These are phyloP conservation scores for Ceriops tagal DNA, from an alignment of 345 rosid genomes.

Conservation along the genomic window DNA sequence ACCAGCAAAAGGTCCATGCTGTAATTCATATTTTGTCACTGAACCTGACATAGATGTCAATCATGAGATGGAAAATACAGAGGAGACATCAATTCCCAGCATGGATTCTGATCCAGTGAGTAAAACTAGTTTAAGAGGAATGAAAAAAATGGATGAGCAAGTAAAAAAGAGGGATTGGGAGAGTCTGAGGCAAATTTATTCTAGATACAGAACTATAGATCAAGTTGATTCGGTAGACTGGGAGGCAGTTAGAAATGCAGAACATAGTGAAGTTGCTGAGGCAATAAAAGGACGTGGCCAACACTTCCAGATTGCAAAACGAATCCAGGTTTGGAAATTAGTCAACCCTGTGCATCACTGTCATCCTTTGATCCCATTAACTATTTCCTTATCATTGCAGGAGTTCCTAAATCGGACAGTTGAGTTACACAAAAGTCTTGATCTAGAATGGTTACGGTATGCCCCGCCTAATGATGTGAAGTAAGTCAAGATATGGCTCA, in stretches of 20 bases:
- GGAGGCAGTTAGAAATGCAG: constrained; percentile 68
- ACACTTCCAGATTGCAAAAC: constrained; percentile 82
- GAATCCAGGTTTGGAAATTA: constrained; percentile 57
- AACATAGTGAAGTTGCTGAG: constrained; percentile 46
- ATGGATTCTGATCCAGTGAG: constrained; percentile 8
- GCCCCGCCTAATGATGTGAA: constrained; percentile 73
- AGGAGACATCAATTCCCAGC: background rate
- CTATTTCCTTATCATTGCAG: constrained; percentile 42
- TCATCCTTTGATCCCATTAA: no score
- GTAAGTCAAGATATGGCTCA: constrained; percentile 31
- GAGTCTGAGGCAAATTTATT: constrained; percentile 44
- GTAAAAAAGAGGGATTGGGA: constrained; percentile 76
- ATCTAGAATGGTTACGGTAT: constrained; percentile 91
- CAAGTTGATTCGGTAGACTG: constrained; percentile 77
- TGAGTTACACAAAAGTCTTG: constrained; percentile 62
- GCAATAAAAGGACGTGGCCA: constrained; percentile 82
- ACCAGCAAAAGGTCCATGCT: constrained; percentile 25
- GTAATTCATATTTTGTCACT: no score
- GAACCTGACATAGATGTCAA: no score
- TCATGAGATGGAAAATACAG: no score
- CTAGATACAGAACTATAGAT: constrained; percentile 34
- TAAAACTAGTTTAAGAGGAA: no score
- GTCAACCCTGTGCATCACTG: no score
- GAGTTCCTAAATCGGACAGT: constrained; percentile 70
- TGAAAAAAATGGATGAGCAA: constrained; percentile 23